Evolutionary conservation across 495 filamentous ascomycete genomes (phyloP).

Genomic region (Elaphomyces granulatus): DNA sequence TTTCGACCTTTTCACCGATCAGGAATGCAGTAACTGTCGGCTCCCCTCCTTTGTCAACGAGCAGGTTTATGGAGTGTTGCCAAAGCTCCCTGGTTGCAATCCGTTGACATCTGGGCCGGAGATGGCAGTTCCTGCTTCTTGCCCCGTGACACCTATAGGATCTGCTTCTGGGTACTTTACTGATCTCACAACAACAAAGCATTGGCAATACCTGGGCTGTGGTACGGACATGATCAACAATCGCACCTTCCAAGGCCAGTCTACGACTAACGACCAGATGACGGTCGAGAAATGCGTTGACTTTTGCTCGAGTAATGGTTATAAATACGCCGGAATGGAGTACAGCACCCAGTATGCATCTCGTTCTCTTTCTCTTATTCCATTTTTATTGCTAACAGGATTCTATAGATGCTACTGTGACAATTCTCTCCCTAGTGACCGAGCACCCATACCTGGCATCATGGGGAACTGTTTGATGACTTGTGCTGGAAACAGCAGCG

Average conservation of each 20-base stretch:
- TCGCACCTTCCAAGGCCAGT: slow-evolving; percentile 3
- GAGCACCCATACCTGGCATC: slow-evolving; percentile 9
- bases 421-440: slow-evolving; percentile 7
- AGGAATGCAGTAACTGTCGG: slow-evolving; percentile 29
- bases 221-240: slow-evolving; percentile 18
- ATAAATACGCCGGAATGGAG: slow-evolving; percentile 10
- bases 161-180: slow-evolving; percentile 2
- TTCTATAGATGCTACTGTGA: slow-evolving; percentile 11
- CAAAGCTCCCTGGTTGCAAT: slow-evolving; percentile 32
- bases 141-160: slow-evolving; percentile 1
- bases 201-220: slow-evolving; percentile 41
- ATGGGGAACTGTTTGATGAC: slow-evolving; percentile 8
- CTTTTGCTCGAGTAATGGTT: slow-evolving; percentile 10
- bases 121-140: slow-evolving; percentile 5
- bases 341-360: slow-evolving; percentile 5
- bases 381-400: background rate
- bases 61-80: slow-evolving; percentile 22
- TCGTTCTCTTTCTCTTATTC: background rate
- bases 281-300: slow-evolving; percentile 12
- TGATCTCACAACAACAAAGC: slow-evolving; percentile 3
- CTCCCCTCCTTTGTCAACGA: slow-evolving; percentile 29
- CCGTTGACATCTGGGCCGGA: slow-evolving; percentile 17
- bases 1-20: slow-evolving; percentile 27
- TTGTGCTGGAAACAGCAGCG: slow-evolving; percentile 3
- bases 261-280: slow-evolving; percentile 6